phyloP scores from a whole-genome alignment of 2,329 filamentous ascomycete species.

The Sporothrix sp. region DNA sequence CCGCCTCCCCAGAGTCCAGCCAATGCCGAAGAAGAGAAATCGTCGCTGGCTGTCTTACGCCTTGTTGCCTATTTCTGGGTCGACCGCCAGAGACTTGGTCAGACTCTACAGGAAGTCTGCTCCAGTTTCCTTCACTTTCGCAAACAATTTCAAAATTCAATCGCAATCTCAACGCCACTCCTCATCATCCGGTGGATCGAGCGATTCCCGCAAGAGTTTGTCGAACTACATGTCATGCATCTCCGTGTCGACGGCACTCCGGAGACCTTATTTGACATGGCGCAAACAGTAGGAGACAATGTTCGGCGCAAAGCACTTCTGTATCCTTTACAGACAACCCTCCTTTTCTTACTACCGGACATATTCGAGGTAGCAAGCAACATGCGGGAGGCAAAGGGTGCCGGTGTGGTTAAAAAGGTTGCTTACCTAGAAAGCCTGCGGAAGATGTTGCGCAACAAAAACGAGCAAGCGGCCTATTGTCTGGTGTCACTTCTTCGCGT shows the following conservation, averaged over 20 bases:
- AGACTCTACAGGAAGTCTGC: conserved; percentile 56
- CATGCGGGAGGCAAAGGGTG: conserved; percentile 52
- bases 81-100: conserved; percentile 49
- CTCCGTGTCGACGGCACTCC: conserved; percentile 54
- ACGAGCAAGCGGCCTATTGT: conserved; percentile 58
- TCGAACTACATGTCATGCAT: conserved; percentile 50
- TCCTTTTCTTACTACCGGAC: conserved; percentile 56
- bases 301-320: conserved; percentile 45
- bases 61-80: conserved; percentile 56
- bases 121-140: conserved; percentile 58
- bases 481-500: conserved; percentile 52
- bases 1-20: conserved; percentile 28
- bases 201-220: conserved; percentile 54
- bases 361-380: conserved; percentile 62
- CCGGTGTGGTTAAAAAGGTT: conserved; percentile 55
- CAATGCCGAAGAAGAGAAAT: conserved; percentile 40
- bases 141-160: conserved; percentile 52
- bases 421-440: conserved; percentile 53
- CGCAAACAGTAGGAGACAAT: conserved; percentile 50
- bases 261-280: conserved; percentile 62
- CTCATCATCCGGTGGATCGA: conserved; percentile 58
- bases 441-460: conserved; percentile 53
- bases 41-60: conserved; percentile 45
- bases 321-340: conserved; percentile 52
- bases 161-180: conserved; percentile 52